A percentile compares a stretch with the other conserved stretches of the same genome.
phyloP scores from a whole-genome alignment of 116 monocot genomes.

The Iris pallida region DNA sequence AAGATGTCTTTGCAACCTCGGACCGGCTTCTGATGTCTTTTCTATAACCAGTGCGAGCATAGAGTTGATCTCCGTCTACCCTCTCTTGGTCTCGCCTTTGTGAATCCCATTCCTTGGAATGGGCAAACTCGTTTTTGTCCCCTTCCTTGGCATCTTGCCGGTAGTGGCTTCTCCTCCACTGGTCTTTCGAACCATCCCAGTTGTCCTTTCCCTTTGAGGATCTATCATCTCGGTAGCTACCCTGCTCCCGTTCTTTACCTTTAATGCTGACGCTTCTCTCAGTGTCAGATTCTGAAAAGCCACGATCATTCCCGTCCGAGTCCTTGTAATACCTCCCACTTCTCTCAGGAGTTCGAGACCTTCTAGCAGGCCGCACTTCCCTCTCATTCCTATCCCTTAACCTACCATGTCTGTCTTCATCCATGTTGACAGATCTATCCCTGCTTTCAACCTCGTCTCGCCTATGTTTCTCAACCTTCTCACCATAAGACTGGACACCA shows the following conservation, averaged over 20 bases:
- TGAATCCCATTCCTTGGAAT: slow-evolving; percentile 51
- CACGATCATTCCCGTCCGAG: slow-evolving; percentile 52
- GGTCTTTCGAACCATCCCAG: slow-evolving; percentile 59
- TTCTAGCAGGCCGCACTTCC: slow-evolving; percentile 29
- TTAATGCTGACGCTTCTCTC: slow-evolving; percentile 37
- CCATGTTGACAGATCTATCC: slow-evolving; percentile 27
- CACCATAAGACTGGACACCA: slow-evolving; percentile 24
- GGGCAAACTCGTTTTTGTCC: slow-evolving; percentile 34
- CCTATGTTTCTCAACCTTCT: slow-evolving; percentile 51
- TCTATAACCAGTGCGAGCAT: slow-evolving; percentile 46
- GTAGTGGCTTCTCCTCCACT: slow-evolving; percentile 50
- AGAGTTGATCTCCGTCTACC: slow-evolving; percentile 41
- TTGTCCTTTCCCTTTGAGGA: slow-evolving; percentile 39
- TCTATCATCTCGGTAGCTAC: slow-evolving; percentile 41
- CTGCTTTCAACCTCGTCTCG: slow-evolving; percentile 47
- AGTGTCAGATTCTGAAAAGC: slow-evolving; percentile 63
- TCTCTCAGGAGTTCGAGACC: slow-evolving; percentile 61
- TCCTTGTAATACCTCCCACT: slow-evolving; percentile 47
- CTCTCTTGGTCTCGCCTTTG: slow-evolving; percentile 55
- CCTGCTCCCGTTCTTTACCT: slow-evolving; percentile 44
- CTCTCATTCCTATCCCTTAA: slow-evolving; percentile 41
- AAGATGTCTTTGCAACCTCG: slow-evolving; percentile 33
- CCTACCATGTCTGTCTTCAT: slow-evolving; percentile 46
- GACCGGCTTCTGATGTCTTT: slow-evolving; percentile 59
- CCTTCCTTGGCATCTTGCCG: slow-evolving; percentile 54